phyloP scores from a whole-genome alignment of 2,329 filamentous ascomycete genomes.

The Alternaria incomplexa region DNA sequence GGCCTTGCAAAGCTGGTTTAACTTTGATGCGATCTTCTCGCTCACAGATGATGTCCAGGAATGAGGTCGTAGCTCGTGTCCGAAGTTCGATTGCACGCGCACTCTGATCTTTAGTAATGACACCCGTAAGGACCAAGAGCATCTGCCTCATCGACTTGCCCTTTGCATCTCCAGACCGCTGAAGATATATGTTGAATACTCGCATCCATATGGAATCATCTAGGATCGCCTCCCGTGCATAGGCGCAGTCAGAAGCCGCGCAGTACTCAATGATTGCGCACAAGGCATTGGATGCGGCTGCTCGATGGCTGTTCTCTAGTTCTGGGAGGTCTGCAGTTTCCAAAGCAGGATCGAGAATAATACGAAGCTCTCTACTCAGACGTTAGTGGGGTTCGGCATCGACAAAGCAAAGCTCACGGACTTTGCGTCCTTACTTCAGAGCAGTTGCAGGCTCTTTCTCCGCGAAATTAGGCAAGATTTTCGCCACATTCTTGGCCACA shows the following conservation, averaged over 20 bases:
- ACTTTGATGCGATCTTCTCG: constrained; percentile 68
- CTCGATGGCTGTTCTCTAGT: constrained; percentile 48
- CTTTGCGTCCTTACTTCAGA: constrained; percentile 48
- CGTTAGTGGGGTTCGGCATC: constrained; percentile 22
- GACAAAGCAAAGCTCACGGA: constrained; percentile 39
- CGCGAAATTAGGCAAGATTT: constrained; percentile 32
- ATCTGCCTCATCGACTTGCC: constrained; percentile 57
- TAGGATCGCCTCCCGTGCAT: constrained; percentile 41
- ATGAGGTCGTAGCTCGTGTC: constrained; percentile 42
- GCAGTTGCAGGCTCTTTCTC: constrained; percentile 31
- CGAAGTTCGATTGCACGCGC: constrained; percentile 31
- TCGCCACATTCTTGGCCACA: constrained; percentile 32
- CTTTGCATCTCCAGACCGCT: constrained; percentile 51
- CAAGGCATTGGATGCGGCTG: constrained; percentile 55
- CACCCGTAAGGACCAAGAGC: constrained; percentile 48
- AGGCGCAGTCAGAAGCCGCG: constrained; percentile 34
- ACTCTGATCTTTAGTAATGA: constrained; percentile 40
- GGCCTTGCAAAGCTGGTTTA: constrained; percentile 71
- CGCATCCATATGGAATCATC: constrained; percentile 47
- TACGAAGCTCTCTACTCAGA: constrained; percentile 35
- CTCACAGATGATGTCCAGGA: constrained; percentile 66
- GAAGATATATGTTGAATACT: constrained; percentile 51
- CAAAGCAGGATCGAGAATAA: constrained; percentile 35
- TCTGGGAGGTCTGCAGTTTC: constrained; percentile 43
- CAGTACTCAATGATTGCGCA: constrained; percentile 53